Percentiles rank a stretch among this genome's conserved stretches.
These are phyloP conservation scores for Rubus parviflorus DNA, from an alignment of 306 rosid species.

Conservation along the genomic window DNA sequence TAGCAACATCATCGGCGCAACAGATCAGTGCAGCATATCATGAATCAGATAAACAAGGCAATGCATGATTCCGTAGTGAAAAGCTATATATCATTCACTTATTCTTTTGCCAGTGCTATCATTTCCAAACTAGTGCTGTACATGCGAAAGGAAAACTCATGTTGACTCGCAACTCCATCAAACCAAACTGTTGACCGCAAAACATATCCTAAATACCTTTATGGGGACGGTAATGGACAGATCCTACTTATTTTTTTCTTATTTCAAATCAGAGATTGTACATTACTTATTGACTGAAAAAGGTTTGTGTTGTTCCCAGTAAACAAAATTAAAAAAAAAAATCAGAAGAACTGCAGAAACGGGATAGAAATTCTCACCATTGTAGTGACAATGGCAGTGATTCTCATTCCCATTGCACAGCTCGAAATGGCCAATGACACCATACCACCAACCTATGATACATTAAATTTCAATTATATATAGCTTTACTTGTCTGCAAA, in stretches of 20 bases:
- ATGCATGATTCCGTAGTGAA: background rate
- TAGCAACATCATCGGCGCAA: no score
- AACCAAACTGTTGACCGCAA: background rate
- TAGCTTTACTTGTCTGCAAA: constrained; percentile 1
- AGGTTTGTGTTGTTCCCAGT: background rate
- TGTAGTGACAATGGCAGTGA: constrained; percentile 61
- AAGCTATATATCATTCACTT: background rate
- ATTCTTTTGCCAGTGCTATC: background rate
- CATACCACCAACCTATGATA: constrained; percentile 93
- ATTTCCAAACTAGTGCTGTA: background rate
- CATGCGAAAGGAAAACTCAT: background rate
- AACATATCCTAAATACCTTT: background rate
- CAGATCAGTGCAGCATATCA: background rate
- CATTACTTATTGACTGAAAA: background rate
- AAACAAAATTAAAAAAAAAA: background rate
- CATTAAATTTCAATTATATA: constrained; percentile 7
- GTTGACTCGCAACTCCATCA: no score
- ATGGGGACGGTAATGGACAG: background rate
- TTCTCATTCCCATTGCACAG: constrained; percentile 48
- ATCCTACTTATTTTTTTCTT: background rate
- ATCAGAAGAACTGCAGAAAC: constrained; percentile 12
- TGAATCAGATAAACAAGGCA: no score
- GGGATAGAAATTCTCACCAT: constrained; percentile 52
- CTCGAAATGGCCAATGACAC: constrained; percentile 74
- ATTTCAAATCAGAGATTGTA: background rate